Evolutionary conservation across 805 yeast species (phyloP).

Genomic region (Candida maltosa): DNA sequence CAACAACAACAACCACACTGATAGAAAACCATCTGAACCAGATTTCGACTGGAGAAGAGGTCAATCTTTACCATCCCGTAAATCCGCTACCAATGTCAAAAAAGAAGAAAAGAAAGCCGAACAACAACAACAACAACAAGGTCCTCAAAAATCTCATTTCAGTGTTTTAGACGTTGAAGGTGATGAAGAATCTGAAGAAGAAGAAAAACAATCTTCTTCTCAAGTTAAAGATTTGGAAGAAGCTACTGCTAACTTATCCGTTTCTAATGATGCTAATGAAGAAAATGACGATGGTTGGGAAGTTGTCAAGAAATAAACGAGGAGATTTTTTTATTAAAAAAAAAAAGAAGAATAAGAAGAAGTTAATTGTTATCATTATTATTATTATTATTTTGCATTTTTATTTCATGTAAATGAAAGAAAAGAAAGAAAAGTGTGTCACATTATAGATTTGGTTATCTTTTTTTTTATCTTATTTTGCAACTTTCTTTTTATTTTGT

Average conservation of each 20-base stretch:
- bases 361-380: neutral
- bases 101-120: neutral
- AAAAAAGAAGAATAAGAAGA: neutral
- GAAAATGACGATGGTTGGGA: slow-evolving; percentile 39
- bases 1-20: slow-evolving; percentile 1
- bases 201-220: slow-evolving; percentile 10
- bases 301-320: slow-evolving; percentile 29
- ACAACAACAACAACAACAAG: slow-evolving; percentile 9
- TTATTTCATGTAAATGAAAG: neutral
- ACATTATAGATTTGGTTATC: too few relatives aligned
- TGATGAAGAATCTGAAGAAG: slow-evolving; percentile 27
- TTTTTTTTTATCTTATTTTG: too few relatives aligned
- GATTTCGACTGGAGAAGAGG: slow-evolving; percentile 39
- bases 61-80: slow-evolving; percentile 24
- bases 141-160: slow-evolving; percentile 33
- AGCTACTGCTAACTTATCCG: slow-evolving; percentile 23
- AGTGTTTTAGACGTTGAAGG: slow-evolving; percentile 32
- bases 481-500: too few relatives aligned
- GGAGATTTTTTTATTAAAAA: too few relatives aligned
- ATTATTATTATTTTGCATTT: neutral
- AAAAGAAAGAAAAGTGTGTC: too few relatives aligned
- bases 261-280: slow-evolving; percentile 20
- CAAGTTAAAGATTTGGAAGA: slow-evolving; percentile 18
- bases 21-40: slow-evolving; percentile 20
- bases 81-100: neutral